These are phyloP conservation scores for Pseudoscleropodium purum DNA, from an alignment of 225 moss, liverwort and hornwort species.

Conservation along the genomic window DNA sequence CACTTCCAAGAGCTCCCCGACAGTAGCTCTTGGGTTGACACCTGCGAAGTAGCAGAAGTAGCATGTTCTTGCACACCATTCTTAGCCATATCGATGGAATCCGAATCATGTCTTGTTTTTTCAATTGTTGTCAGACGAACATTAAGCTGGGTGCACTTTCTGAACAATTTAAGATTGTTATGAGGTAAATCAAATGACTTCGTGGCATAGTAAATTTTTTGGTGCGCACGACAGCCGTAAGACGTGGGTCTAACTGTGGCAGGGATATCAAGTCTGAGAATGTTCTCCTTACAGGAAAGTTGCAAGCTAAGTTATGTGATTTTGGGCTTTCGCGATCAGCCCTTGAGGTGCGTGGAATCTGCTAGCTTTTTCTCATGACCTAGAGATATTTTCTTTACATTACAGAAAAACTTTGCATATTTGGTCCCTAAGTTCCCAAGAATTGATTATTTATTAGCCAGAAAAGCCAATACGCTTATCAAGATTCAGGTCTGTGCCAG, in stretches of 20 bases:
- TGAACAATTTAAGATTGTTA: neutral
- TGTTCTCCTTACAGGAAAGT: conserved; percentile 60
- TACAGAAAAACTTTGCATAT: neutral
- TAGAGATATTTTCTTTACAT: neutral
- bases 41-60: neutral
- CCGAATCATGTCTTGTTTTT: neutral
- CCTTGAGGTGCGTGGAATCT: conserved; percentile 43
- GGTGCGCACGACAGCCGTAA: neutral
- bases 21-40: neutral
- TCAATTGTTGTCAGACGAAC: neutral
- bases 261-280: conserved; percentile 99
- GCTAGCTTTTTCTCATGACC: neutral
- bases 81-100: neutral
- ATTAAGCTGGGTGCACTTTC: neutral
- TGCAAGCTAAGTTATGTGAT: conserved; percentile 78
- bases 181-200: neutral
- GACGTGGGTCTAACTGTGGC: neutral
- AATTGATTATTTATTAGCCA: neutral
- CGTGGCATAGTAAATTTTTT: neutral
- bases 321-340: conserved; percentile 94
- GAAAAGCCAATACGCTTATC: neutral
- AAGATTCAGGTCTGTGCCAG: neutral
- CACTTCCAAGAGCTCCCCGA: neutral
- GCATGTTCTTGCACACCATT: neutral
- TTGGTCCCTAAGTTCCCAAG: neutral